phyloP scores from a whole-genome alignment of 2,329 filamentous ascomycete species.

The Venturia aucupariae region DNA sequence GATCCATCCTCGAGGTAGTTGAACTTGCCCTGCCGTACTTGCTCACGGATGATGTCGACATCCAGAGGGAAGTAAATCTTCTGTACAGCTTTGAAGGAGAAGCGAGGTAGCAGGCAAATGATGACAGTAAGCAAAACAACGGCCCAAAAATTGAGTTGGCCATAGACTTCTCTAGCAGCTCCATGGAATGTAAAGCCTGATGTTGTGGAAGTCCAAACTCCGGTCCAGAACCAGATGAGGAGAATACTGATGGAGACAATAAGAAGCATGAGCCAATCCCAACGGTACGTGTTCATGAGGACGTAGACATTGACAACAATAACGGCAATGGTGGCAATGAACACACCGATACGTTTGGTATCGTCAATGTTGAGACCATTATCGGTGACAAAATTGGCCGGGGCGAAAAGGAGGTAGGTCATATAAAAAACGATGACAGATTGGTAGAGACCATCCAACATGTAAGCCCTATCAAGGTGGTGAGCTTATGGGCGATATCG shows the following conservation, averaged over 20 bases:
- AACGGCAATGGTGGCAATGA: constrained; percentile 75
- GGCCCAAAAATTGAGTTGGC: constrained; percentile 78
- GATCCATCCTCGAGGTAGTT: constrained; percentile 54
- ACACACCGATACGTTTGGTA: constrained; percentile 74
- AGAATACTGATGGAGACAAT: constrained; percentile 75
- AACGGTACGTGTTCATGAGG: constrained; percentile 90
- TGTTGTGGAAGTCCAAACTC: constrained; percentile 63
- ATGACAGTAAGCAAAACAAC: constrained; percentile 68
- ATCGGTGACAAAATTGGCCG: constrained; percentile 59
- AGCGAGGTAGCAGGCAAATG: constrained; percentile 78
- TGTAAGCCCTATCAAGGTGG: constrained; percentile 52
- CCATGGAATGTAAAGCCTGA: constrained; percentile 61
- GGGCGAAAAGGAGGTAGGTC: constrained; percentile 69
- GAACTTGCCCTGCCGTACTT: constrained; percentile 75
- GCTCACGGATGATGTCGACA: constrained; percentile 89
- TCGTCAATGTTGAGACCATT: constrained; percentile 71
- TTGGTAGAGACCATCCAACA: constrained; percentile 91
- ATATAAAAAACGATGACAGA: constrained; percentile 90
- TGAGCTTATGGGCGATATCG: constrained; percentile 6
- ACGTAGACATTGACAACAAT: constrained; percentile 90
- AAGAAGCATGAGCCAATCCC: constrained; percentile 92
- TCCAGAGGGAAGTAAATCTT: constrained; percentile 93
- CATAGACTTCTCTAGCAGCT: constrained; percentile 69
- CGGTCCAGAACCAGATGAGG: constrained; percentile 93
- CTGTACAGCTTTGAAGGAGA: constrained; percentile 76